phyloP scores from a whole-genome alignment of 495 filamentous ascomycete species.

The Neurospora hispaniola region DNA sequence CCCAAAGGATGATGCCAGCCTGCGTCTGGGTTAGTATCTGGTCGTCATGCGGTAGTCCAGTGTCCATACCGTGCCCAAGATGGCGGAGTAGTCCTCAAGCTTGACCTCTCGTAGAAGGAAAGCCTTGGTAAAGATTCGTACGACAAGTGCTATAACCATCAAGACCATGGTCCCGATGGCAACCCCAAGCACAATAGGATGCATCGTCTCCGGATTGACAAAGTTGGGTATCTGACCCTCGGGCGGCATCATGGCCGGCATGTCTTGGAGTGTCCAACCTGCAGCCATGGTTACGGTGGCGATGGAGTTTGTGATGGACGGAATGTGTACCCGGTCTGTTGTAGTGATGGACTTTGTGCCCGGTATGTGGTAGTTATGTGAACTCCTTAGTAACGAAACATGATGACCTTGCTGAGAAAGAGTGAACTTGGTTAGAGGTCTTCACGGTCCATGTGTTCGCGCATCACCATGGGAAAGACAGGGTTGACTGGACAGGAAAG shows the following conservation, averaged over 20 bases:
- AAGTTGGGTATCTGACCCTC: conserved; percentile 12
- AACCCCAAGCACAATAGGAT: conserved; percentile 9
- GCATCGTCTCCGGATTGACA: conserved; percentile 12
- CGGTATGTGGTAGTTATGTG: not conserved
- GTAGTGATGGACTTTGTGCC: not conserved
- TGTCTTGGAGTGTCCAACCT: conserved; percentile 2
- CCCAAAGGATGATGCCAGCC: conserved; percentile 17
- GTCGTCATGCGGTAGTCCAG: not conserved
- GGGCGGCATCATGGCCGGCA: conserved; percentile 19
- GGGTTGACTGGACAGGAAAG: not conserved
- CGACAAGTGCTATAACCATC: conserved; percentile 6
- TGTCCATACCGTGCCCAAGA: conserved; percentile 8
- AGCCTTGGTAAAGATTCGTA: conserved; percentile 15
- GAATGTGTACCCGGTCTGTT: not conserved
- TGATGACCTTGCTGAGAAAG: not conserved
- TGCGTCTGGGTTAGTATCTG: not conserved
- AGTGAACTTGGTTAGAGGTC: not conserved
- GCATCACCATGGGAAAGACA: not conserved
- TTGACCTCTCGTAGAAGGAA: conserved; percentile 12
- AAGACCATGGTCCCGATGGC: conserved; percentile 12
- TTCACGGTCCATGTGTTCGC: not conserved
- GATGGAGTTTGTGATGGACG: not conserved
- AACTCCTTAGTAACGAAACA: conserved; percentile 1
- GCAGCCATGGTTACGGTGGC: not conserved
- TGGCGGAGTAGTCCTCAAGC: conserved; percentile 13